Evolutionary conservation across 2,329 filamentous ascomycete genomes (phyloP).

Genomic region (Arthrobotrys sphaeroides): DNA sequence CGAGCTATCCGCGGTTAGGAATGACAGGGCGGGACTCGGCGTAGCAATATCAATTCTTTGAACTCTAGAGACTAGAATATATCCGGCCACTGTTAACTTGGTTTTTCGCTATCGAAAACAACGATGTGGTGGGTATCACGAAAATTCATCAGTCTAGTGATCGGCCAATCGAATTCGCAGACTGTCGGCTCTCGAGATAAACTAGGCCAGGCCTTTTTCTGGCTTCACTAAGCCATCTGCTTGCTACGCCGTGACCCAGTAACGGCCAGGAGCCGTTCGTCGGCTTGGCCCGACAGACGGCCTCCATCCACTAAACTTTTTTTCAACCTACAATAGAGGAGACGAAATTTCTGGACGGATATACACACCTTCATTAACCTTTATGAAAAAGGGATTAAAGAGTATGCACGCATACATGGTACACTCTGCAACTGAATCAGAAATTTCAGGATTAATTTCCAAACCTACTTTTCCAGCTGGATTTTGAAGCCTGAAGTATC

Average conservation of each 20-base stretch:
- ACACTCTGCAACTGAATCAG: neutral
- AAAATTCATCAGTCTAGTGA: neutral
- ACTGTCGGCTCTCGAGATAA: no score
- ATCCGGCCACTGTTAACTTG: neutral
- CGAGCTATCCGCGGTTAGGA: neutral
- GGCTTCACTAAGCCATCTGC: no score
- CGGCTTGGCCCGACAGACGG: no score
- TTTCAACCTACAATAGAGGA: no score
- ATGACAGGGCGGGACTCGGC: slow-evolving; percentile 3
- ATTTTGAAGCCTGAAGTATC: no score
- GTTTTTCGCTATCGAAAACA: neutral
- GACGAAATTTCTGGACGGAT: neutral
- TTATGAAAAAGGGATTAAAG: neutral
- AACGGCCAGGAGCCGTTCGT: no score
- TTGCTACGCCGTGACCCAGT: no score
- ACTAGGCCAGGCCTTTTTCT: no score
- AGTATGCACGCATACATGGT: slow-evolving; percentile 3
- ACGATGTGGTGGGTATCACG: slow-evolving; percentile 1
- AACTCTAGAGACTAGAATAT: neutral
- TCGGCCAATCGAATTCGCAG: no score
- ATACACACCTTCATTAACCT: neutral
- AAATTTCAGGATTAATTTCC: neutral
- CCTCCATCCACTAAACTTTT: no score
- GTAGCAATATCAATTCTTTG: neutral
- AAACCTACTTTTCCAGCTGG: neutral